Evolutionary conservation across 2,329 filamentous ascomycete genomes (phyloP), one percentile per base, ranked within the genome.

Genomic region (Colletotrichum sp.): DNA sequence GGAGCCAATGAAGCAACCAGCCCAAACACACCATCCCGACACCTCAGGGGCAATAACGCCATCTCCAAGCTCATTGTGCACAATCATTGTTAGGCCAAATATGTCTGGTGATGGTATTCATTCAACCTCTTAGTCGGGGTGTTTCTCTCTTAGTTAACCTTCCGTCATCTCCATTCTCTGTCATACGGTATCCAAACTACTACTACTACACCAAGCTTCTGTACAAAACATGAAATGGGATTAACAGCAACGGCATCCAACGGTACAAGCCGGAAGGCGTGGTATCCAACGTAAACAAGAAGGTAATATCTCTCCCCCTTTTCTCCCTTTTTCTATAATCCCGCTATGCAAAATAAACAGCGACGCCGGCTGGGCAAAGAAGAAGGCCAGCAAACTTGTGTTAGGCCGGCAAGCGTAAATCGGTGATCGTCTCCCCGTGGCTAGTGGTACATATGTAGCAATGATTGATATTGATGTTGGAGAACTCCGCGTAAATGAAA

Each of bases 271-370:
- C 27, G 54, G 27, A 27, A 57, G 27, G 21, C 24, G 54, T 51
- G 43, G n/a, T 51, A 51, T 51, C 43, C 43, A 51, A 51, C 43
- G 33, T n/a, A 64, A 24, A 54, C 15, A 9, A 63, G 8, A 68
- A 24, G 54, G 61, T 27, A 36, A 7, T 27, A 29, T 36, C 55
- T 34, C 24, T 29, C 9, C 27, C 18, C 38, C 15, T 34, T 65
- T 61, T 43, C 34, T 33, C 21, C 27, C 33, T 34, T 34, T 59
- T 55, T 51, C 55, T 66, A 57, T 36, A 21, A 66, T 66, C 71
- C 68, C 71, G 68, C 68, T 73, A 73, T 71, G 71, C 68, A 63
- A 66, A 66, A 54, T 43, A 63, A 47, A 31, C 55, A 68, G 66
- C 55, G 59, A 66, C 51, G 64, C 33, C 64, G 33, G 51, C 24